A percentile compares a stretch with the other conserved stretches of the same genome.
These are phyloP conservation scores for Aspergillus sp. DNA, from an alignment of 2,329 filamentous ascomycete species.

Conservation along the genomic window DNA sequence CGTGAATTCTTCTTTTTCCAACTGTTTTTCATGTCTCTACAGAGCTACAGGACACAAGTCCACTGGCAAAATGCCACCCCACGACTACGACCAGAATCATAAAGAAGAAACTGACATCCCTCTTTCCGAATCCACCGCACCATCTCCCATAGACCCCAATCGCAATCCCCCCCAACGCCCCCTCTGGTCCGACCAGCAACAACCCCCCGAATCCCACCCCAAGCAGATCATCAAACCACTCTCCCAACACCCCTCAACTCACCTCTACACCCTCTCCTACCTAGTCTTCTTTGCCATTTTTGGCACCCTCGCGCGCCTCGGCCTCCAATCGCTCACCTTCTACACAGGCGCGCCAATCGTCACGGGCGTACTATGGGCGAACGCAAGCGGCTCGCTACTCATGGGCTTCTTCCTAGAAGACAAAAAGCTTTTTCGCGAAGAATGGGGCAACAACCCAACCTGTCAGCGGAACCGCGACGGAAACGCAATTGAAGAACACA, in stretches of 20 bases:
- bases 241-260: conserved; percentile 46
- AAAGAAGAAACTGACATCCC: conserved; percentile 2
- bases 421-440: conserved; percentile 62
- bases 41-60: too few species aligned
- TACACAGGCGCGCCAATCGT: conserved; percentile 71
- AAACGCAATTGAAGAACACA: conserved; percentile 15
- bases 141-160: conserved; percentile 41
- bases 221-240: conserved; percentile 18
- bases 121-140: conserved; percentile 24
- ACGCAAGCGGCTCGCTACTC: conserved; percentile 70
- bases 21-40: neutral
- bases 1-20: neutral
- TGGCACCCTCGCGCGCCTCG: conserved; percentile 76
- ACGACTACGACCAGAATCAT: too few species aligned
- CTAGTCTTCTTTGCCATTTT: conserved; percentile 78
- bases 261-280: conserved; percentile 69
- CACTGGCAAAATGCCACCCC: too few species aligned
- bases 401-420: conserved; percentile 86
- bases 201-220: conserved; percentile 29
- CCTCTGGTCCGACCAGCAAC: conserved; percentile 1
- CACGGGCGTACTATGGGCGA: conserved; percentile 77
- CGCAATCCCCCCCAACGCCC: conserved; percentile 31
- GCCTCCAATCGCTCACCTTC: conserved; percentile 68
- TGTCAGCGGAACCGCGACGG: conserved; percentile 20
- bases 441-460: conserved; percentile 46